Base-by-base conservation (phyloP, 306 rosid genomes). In the Sicyos baderoa region DNA sequence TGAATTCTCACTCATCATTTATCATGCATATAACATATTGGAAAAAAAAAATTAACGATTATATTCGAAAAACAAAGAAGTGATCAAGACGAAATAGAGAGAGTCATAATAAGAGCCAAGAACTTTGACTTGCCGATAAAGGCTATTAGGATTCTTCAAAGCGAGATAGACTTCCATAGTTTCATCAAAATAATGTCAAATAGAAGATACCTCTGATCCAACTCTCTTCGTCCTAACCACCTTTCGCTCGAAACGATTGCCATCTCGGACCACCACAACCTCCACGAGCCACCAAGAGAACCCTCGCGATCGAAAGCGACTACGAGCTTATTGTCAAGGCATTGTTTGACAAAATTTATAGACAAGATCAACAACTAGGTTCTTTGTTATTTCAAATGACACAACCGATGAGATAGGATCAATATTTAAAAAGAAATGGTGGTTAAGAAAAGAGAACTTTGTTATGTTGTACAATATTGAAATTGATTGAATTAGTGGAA, bases 41-140 rank as follows among this genome's bases (percentile, higher is more conserved):
- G 13, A 47, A 47, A 47, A 47, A 12, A 15, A 47, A 47, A 14
- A 47, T 12, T 10, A 14, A 3, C 51, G 1, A 12, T 47, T n/a
- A 47, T 12, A 47, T n/a, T 4, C 5, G 13, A 0, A 45, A 47
- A 47, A 47, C 5, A 4, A 47, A 12, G 16, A 47, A 47, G 6
- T 2, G 15, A 9, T 29, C 4, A 1, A 47, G 51, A 47, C 6
- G 51, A 47, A 1, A 47, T 12, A 47, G 51, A 47, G 15, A 45
- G 16, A 13, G 51, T 12, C 51, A 47, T 47, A 47, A 13, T 18
- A 63, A 37, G 69, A 63, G 69, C 69, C 69, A 63, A 63, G 69
- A 63, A 63, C 27, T 42, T 61, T 63, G 69, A 63, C 69, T 63
- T 63, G 69, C 69, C 69, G 35, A 63, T 18, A 13, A 16, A 35